A percentile compares a stretch with the other conserved stretches of the same genome.
These are phyloP conservation scores for Coemansia sp. DNA, from an alignment of 192 early-diverging fungal genomes.

Conservation along the genomic window DNA sequence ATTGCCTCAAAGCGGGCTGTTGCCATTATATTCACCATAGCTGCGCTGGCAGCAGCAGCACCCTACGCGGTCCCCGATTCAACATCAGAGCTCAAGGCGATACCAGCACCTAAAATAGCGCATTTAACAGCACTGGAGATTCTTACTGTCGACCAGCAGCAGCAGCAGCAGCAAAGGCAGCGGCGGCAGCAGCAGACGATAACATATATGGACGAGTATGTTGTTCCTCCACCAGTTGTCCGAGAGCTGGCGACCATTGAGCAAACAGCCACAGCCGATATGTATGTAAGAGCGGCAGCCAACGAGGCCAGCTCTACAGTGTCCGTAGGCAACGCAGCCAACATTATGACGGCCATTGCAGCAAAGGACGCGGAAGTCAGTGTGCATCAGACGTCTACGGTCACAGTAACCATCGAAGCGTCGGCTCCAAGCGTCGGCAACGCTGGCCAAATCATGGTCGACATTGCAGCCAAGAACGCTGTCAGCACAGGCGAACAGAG, in stretches of 20 bases:
- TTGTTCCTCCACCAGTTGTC: background rate
- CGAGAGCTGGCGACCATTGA: background rate
- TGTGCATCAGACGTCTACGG: background rate
- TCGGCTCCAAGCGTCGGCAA: constrained; percentile 11
- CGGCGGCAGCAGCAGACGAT: background rate
- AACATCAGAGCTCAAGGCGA: background rate
- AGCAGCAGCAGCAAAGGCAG: background rate
- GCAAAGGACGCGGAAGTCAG: background rate
- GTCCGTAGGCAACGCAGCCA: background rate
- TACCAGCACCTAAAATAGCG: background rate
- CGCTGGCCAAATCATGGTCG: constrained; percentile 14
- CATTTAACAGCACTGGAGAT: background rate
- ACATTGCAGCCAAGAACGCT: constrained; percentile 3
- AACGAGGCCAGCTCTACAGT: background rate
- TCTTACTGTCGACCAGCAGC: background rate
- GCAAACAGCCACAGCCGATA: background rate
- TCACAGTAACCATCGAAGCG: background rate
- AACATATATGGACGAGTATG: background rate
- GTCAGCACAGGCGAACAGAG: background rate
- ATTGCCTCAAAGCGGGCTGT: background rate
- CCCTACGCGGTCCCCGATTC: background rate
- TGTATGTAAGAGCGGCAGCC: background rate
- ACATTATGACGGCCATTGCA: constrained; percentile 6
- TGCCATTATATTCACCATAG: background rate
- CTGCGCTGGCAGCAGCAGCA: background rate